Base-by-base conservation (phyloP, 352 stramenopile genomes). In the Globisporangium solare region DNA sequence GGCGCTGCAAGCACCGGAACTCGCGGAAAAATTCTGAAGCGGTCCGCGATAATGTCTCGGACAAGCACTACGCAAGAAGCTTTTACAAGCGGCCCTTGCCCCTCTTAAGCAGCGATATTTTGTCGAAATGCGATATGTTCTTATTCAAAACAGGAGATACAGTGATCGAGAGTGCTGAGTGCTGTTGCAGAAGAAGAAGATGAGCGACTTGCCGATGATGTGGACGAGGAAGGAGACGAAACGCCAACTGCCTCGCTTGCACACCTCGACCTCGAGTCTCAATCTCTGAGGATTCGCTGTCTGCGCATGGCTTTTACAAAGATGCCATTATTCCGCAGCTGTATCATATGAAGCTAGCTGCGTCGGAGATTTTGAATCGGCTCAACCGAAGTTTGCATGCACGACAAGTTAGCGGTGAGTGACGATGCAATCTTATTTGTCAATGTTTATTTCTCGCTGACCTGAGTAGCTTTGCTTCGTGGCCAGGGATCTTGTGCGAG, bases 261-360 rank as follows among this genome's bases (percentile, higher is more conserved):
- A 17, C 59, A 50, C 8, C 39, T 65, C 15, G 31, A 65, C 13
- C 47, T 65, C 2, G 59, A 65, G 39, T 65, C 52, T 11, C 8
- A 40, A n/a, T 45, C 39, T 17, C 48, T 59, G 45, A 63, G 18
- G 70, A 60, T 22, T 41, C 14, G 15, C 65, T 84, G 27, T 45
- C 61, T 8, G 42, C 40, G 0, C 6, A 64, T 15, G 74, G 70
- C 0, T 78, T 88, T 32, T 67, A 83, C 20, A 47, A 61, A 15
- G 67, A 82, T 22, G 54, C 66, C n/a, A 70, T 74, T 27, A 51
- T 79, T 32, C 70, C 78, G 18, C 64, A 73, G 43, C 56, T 88
- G 3, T 70, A 76, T 11, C 70, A 80, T 45, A 85, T 86, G 66
- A 88, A 82, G 46, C 56, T 79, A 21, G 54, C 71, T 18, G 78